Base-by-base conservation (phyloP, 352 stramenopile genomes). In the Blastocystis sp. region DNA sequence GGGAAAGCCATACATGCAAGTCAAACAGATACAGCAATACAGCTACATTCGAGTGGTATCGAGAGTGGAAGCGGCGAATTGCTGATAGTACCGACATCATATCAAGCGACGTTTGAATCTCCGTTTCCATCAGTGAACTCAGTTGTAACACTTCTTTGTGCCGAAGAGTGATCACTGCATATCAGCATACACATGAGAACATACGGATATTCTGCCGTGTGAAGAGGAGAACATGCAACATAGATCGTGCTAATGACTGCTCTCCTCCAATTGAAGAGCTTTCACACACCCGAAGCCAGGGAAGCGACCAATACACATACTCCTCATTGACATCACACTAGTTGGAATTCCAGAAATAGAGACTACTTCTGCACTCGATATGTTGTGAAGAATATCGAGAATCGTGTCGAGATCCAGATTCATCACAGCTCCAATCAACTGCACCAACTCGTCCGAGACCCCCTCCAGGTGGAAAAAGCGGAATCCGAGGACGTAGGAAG, bases 1-100 rank as follows among this genome's bases (percentile, higher is more conserved):
- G 34, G 50, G 7, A 13, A 8, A 24, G 7, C 24, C 4, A 7
- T 54, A 78, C 66, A 55, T 78, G 73, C 73, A 85, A 45, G 47
- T 85, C 73, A 20, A 85, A 85, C 24, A 85, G 53, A 34, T 85
- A 85, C 30, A 85, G 47, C 30, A 85, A 30, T 34, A 68, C 73
- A 26, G 73, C 43, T 26, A 85, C 47, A 18, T 65, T 68, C 34
- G 47, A 66, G 41, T 85, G 47, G 39, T 85, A 85, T 3, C 53
- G 73, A 34, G 50, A 26, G 50, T 85, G 73, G 50, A 85, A 85
- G 8, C 73, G 73, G 5, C 73, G 73, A 39, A 85, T 50, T 24
- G 73, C 68, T 18, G 50, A 64, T 5, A 85, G 37, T 24, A 85
- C 73, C 16, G 73, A 66, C 8, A 47, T 37, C 73, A 85, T 64